phyloP scores from a whole-genome alignment of 2,329 filamentous ascomycete species.

The Trichophyton simii region DNA sequence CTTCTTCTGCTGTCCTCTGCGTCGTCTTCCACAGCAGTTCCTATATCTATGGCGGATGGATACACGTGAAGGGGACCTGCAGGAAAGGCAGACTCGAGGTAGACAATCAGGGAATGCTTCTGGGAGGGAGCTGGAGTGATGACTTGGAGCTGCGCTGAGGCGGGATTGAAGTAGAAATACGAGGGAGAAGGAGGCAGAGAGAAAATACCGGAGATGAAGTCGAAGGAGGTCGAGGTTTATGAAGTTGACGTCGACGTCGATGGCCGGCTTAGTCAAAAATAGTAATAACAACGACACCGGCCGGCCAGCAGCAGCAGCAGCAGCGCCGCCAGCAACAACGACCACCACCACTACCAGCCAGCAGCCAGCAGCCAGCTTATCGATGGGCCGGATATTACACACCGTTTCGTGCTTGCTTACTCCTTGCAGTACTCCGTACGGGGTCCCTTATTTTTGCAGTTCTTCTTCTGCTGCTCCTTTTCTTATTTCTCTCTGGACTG shows the following conservation, averaged over 20 bases:
- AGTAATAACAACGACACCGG: neutral
- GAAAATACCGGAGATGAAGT: neutral
- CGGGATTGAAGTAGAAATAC: neutral
- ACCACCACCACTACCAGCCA: no score
- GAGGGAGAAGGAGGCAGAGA: neutral
- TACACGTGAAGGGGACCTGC: neutral
- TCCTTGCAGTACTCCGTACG: neutral
- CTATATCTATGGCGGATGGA: neutral
- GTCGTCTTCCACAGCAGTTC: neutral
- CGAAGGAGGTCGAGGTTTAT: neutral
- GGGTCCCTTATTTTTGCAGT: neutral
- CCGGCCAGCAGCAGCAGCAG: no score
- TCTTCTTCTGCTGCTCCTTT: no score
- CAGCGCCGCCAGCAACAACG: neutral
- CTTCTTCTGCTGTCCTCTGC: neutral
- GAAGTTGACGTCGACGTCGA: neutral
- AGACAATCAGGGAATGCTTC: no score
- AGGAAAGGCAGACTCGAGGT: neutral
- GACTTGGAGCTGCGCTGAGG: no score
- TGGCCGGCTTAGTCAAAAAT: neutral
- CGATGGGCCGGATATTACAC: conserved; percentile 1
- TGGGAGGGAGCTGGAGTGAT: neutral
- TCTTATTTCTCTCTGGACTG: neutral
- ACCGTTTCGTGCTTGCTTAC: neutral
- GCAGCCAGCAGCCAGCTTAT: neutral